Conservation (phyloP, 2,329 filamentous ascomycete genomes). For the Calonectria pseudoturangicola region DNA sequence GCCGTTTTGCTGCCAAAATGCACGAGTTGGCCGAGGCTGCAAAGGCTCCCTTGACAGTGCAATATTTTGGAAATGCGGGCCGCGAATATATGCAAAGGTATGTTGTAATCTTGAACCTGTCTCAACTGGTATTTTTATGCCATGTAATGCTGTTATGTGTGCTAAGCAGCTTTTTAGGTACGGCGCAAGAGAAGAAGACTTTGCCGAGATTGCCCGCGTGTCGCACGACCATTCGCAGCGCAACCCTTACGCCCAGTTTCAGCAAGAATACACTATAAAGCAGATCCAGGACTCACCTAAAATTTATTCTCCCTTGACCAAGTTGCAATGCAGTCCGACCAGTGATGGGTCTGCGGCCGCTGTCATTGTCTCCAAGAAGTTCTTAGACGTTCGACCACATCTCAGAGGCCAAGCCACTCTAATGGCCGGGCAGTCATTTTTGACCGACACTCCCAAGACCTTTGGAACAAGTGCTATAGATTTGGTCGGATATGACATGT, state of each 20-base stretch:
- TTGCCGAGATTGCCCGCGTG: slow-evolving; percentile 93
- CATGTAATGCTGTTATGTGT: slow-evolving; percentile 14
- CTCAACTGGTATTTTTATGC: too few relatives aligned
- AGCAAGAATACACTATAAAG: slow-evolving; percentile 90
- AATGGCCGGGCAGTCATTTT: slow-evolving; percentile 30
- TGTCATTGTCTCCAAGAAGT: slow-evolving; percentile 90
- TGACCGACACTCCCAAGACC: slow-evolving; percentile 28
- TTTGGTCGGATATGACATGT: slow-evolving; percentile 56
- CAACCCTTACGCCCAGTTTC: slow-evolving; percentile 99
- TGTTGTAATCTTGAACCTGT: slow-evolving; percentile 47
- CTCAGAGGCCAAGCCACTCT: slow-evolving; percentile 84
- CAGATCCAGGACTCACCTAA: slow-evolving; percentile 84
- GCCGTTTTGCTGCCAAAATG: slow-evolving; percentile 86
- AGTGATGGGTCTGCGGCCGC: slow-evolving; percentile 93
- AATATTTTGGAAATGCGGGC: slow-evolving; percentile 96
- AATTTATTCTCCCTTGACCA: slow-evolving; percentile 92
- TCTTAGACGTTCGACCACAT: slow-evolving; percentile 89
- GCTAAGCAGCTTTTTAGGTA: slow-evolving; percentile 70
- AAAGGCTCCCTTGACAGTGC: slow-evolving; percentile 88
- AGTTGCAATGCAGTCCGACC: slow-evolving; percentile 97
- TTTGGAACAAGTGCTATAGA: slow-evolving; percentile 50
- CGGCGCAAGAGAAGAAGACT: slow-evolving; percentile 88
- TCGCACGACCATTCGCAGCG: slow-evolving; percentile 93
- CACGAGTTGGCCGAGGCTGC: slow-evolving; percentile 82
- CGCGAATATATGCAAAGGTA: slow-evolving; percentile 95